These are phyloP conservation scores for Grigorovia jiainica DNA, from an alignment of 805 yeast genomes.

Conservation along the genomic window DNA sequence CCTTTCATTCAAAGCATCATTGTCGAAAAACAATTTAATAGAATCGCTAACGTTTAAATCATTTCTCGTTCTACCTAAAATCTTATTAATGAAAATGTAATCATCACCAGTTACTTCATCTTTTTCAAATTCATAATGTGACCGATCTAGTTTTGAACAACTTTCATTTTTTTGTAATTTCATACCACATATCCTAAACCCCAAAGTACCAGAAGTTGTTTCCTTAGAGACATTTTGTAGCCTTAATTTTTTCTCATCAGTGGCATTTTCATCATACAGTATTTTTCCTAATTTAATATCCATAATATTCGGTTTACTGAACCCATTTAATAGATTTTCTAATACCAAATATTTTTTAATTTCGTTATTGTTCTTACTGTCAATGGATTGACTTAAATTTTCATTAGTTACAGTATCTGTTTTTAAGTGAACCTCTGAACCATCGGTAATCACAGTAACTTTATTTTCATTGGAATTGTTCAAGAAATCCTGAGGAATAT, in stretches of 20 bases:
- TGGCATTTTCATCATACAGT: slow-evolving; percentile 54
- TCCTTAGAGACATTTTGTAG: slow-evolving; percentile 50
- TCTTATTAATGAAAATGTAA: slow-evolving; percentile 50
- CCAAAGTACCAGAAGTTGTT: slow-evolving; percentile 76
- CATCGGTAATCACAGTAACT: slow-evolving; percentile 5
- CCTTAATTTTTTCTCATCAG: slow-evolving; percentile 51
- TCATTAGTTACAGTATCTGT: not conserved
- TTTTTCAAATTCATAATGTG: slow-evolving; percentile 5
- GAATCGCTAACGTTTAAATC: slow-evolving; percentile 36
- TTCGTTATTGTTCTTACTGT: not conserved
- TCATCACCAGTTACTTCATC: slow-evolving; percentile 29
- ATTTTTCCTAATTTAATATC: slow-evolving; percentile 77
- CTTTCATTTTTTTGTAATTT: slow-evolving; percentile 33
- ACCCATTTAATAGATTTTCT: slow-evolving; percentile 59
- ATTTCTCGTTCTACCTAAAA: slow-evolving; percentile 57
- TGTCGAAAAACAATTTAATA: slow-evolving; percentile 37
- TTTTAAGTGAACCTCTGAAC: slow-evolving; percentile 1
- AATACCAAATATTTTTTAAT: slow-evolving; percentile 40
- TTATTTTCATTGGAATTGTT: not conserved
- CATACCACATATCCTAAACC: slow-evolving; percentile 86
- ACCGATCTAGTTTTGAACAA: slow-evolving; percentile 12
- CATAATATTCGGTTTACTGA: slow-evolving; percentile 55
- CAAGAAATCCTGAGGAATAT: slow-evolving; percentile 1
- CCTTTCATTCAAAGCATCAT: slow-evolving; percentile 25
- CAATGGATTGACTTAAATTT: no score